Evolutionary conservation across 2,329 filamentous ascomycete genomes (phyloP).

Genomic region (Aspergillus piperis): DNA sequence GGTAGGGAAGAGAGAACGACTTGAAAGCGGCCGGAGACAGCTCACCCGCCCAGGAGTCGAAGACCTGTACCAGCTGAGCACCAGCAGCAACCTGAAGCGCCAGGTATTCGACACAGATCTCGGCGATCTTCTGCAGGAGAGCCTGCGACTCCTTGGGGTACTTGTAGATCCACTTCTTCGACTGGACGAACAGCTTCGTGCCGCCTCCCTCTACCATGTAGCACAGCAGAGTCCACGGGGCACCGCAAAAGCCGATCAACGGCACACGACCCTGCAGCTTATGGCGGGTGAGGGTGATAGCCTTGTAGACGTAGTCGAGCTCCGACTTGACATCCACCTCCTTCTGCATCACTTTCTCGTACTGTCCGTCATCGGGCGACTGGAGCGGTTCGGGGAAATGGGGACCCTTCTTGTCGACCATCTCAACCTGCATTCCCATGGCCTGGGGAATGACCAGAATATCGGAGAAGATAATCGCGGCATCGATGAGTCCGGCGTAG

Average conservation of each 20-base stretch:
- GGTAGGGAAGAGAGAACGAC: conserved; percentile 81
- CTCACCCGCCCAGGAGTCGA: conserved; percentile 97
- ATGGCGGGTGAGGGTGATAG: conserved; percentile 84
- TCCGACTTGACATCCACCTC: conserved; percentile 82
- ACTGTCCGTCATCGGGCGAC: conserved; percentile 80
- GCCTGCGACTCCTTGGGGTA: conserved; percentile 78
- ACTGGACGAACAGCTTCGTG: conserved; percentile 89
- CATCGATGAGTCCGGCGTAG: conserved; percentile 86
- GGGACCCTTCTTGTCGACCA: conserved; percentile 96
- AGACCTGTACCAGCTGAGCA: conserved; percentile 94
- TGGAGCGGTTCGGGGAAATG: conserved; percentile 86
- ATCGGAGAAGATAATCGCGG: conserved; percentile 98
- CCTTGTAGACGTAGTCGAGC: conserved; percentile 92
- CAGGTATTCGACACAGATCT: conserved; percentile 92
- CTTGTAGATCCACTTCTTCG: conserved; percentile 95
- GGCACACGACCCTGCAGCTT: conserved; percentile 88
- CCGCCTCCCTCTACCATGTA: conserved; percentile 99
- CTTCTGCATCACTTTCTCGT: conserved; percentile 71
- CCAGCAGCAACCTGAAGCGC: conserved; percentile 90
- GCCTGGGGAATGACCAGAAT: conserved; percentile 97
- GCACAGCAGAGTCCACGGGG: conserved; percentile 94
- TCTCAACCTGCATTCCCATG: conserved; percentile 97
- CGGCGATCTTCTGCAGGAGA: conserved; percentile 85
- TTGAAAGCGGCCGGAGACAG: conserved; percentile 81
- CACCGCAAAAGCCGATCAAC: conserved; percentile 93